Evolutionary conservation across 2,329 filamentous ascomycete species (phyloP).

Genomic region (Fusarium begoniae): DNA sequence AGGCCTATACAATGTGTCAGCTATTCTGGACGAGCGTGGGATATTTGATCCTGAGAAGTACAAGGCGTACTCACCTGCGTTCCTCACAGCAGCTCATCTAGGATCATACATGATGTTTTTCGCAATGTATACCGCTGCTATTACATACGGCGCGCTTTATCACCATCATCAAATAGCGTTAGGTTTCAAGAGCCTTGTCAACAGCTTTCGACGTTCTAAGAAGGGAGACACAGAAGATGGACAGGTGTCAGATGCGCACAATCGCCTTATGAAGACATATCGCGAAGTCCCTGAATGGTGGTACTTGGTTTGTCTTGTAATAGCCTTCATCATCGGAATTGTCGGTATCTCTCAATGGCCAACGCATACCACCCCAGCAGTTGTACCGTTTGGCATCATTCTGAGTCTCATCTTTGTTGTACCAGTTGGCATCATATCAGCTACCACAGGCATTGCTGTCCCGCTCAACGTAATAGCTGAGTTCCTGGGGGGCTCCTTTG

Average conservation of each 20-base stretch:
- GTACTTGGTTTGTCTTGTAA: conserved; percentile 49
- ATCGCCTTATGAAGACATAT: conserved; percentile 58
- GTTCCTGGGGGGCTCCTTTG: conserved; percentile 56
- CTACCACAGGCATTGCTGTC: conserved; percentile 54
- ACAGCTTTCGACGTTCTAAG: conserved; percentile 42
- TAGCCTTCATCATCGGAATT: conserved; percentile 48
- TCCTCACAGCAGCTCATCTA: conserved; percentile 50
- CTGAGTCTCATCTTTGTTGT: conserved; percentile 55
- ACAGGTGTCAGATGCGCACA: conserved; percentile 52
- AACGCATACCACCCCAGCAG: conserved; percentile 53
- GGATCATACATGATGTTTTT: conserved; percentile 54
- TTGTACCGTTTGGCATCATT: conserved; percentile 54
- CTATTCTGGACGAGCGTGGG: conserved; percentile 46
- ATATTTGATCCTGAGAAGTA: conserved; percentile 52
- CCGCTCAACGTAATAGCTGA: conserved; percentile 58
- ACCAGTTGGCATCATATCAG: conserved; percentile 55
- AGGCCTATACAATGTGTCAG: conserved; percentile 50
- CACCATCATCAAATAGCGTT: conserved; percentile 51
- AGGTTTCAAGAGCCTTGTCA: conserved; percentile 47
- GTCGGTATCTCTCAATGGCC: conserved; percentile 50
- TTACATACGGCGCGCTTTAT: conserved; percentile 53
- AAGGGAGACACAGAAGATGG: conserved; percentile 31
- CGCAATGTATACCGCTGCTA: conserved; percentile 51
- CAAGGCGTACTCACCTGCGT: conserved; percentile 53
- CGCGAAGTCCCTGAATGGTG: conserved; percentile 59